Evolutionary conservation across 2,329 filamentous ascomycete genomes (phyloP), one percentile per base, ranked within the genome.

Genomic region (Phialophora chinensis): DNA sequence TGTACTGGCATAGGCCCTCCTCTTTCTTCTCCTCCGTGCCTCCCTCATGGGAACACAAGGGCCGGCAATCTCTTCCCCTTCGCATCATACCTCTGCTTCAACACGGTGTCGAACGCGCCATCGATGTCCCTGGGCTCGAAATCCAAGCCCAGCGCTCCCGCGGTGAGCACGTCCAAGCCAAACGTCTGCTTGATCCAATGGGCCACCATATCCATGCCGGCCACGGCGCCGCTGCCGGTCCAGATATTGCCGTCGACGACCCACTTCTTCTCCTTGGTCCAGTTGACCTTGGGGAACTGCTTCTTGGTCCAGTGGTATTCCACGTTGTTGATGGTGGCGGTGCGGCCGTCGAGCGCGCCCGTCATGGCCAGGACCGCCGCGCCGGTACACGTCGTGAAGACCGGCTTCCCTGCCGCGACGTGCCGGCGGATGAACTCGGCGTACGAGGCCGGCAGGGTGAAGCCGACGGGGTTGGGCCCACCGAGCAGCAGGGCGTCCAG

Each of bases 121-220:
- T 79, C 68, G 1, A 72, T 56, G 61, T 79, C 76, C 8, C 78
- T 69, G 1, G 78, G 78, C 63, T 80, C 78, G 64, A 72, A 79
- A 53, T 81, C 79, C 33, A 79, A 69, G 0, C 57, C 60, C 31
- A 70, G 60, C 0, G 50, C 35, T 14, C 66, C 66, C 6, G 20
- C 12, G 14, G 53, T 58, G 8, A 65, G 20, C 49, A 67, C 61
- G 14, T 63, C 47, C 33, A 42, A 33, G 0, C 79, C 79, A 69
- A 72, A 79, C 1, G 71, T 75, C 60, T 78, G 73, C 60, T 76
- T 77, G 0, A 82, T 62, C 78, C 79, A 82, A 38, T 80, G 74
- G 8, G 79, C 72, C 62, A 79, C 68, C 76, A 80, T 79, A 20
- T 83, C 82, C 73, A 82, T 83, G 0, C 81, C 82, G 4, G 82